Conservation (phyloP, 768 basidiomycete genomes). For the Amanita exitialis region DNA sequence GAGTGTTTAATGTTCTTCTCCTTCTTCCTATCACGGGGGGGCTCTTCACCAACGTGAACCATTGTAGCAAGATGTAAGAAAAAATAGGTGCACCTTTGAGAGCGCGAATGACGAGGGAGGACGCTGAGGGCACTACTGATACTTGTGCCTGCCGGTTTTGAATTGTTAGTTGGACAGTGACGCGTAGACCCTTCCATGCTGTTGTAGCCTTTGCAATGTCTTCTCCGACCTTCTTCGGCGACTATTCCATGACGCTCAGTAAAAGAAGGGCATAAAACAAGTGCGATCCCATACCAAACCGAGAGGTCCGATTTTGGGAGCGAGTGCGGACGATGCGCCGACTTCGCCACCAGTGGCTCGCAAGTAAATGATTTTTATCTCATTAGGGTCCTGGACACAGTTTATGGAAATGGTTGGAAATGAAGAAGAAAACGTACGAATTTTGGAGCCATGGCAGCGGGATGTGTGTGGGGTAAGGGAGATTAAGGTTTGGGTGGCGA, state of each 20-base stretch:
- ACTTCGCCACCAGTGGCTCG: slow-evolving; percentile 98
- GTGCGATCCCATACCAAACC: slow-evolving; percentile 68
- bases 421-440: slow-evolving; percentile 34
- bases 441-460: slow-evolving; percentile 18
- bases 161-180: slow-evolving; percentile 97
- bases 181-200: slow-evolving; percentile 98
- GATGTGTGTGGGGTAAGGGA: not conserved
- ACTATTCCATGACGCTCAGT: slow-evolving; percentile 37
- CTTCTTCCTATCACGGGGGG: slow-evolving; percentile 99
- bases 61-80: slow-evolving; percentile 1
- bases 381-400: slow-evolving; percentile 76
- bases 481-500: slow-evolving; percentile 48
- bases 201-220: slow-evolving; percentile 99
- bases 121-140: slow-evolving; percentile 94
- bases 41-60: slow-evolving; percentile 45
- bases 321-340: slow-evolving; percentile 95
- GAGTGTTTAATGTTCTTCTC: slow-evolving; percentile 99
- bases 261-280: not conserved
- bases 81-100: slow-evolving; percentile 75
- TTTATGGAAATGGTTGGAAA: slow-evolving; percentile 3
- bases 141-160: slow-evolving; percentile 99
- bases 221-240: slow-evolving; percentile 99
- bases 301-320: slow-evolving; percentile 99
- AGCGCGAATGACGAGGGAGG: slow-evolving; percentile 94
- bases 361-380: slow-evolving; percentile 99